These are phyloP conservation scores for Beta macrorhiza DNA, from an alignment of 179 eudicot species.

Conservation along the genomic window DNA sequence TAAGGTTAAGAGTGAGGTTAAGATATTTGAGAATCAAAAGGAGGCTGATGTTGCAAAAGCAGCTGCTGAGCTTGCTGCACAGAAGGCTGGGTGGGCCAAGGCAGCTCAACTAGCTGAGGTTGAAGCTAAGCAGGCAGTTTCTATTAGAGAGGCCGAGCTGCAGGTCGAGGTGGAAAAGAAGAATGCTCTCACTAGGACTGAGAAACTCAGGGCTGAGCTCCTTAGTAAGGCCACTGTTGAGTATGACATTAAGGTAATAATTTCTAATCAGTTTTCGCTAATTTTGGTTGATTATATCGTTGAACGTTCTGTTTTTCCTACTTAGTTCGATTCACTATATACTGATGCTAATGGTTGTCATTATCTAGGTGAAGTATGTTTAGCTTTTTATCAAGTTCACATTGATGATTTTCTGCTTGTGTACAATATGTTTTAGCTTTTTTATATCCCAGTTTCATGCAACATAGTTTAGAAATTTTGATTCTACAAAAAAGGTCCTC, in stretches of 20 bases:
- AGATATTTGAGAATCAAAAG: conserved; percentile 38
- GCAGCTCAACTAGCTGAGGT: conserved; percentile 34
- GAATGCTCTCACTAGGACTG: conserved; percentile 38
- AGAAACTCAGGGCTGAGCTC: conserved; percentile 40
- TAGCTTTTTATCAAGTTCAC: too few species aligned
- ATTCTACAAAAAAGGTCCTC: conserved; percentile 22
- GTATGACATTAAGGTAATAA: conserved; percentile 38
- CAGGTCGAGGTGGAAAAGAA: conserved; percentile 40
- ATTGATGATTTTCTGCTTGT: too few species aligned
- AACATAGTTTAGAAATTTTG: not conserved
- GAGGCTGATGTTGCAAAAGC: conserved; percentile 43
- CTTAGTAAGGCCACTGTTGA: conserved; percentile 40
- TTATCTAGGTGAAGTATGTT: too few species aligned
- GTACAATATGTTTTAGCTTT: too few species aligned
- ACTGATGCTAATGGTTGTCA: too few species aligned
- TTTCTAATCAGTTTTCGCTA: too few species aligned
- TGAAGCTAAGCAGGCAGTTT: conserved; percentile 36
- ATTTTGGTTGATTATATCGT: not conserved
- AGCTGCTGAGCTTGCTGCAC: conserved; percentile 31
- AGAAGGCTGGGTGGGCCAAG: conserved; percentile 34
- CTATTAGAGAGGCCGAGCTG: conserved; percentile 33
- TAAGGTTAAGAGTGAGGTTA: conserved; percentile 33
- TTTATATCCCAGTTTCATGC: too few species aligned
- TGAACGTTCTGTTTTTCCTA: too few species aligned
- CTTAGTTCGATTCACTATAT: too few species aligned